Base-by-base conservation (phyloP, 1,284 basidiomycete genomes). In the Rhodotorula sp. region DNA sequence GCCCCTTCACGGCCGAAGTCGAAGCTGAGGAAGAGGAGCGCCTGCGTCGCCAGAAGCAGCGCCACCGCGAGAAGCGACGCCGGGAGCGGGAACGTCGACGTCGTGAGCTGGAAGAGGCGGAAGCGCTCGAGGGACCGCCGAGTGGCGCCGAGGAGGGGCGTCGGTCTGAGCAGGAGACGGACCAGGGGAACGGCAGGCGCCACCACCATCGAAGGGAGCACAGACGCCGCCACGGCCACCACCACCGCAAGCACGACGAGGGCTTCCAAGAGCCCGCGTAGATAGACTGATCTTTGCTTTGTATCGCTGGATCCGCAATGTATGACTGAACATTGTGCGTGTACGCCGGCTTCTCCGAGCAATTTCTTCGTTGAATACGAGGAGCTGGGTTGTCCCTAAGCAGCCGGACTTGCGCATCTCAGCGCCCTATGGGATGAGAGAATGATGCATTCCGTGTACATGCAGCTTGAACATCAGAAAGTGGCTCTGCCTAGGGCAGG, bases 1-100 rank as follows among this genome's bases (percentile, higher is more conserved):
- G 34, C 28, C 43, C 43, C 55, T 28, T 49, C 54, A 43, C 45
- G 52, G 66, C 23, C 21, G 56, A 57, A n/a, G 43, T 45, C 47
- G 67, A 69, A 12, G 60, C 34, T 0, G 67, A 68, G 10, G 62
- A 69, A 34, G 61, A 50, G 28, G 63, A 56, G 45, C 45, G 52
- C n/a, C 34, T 61, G 49, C 28, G 54, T 15, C 48, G 64, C 26
- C 47, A 69, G 43, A 28, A 28, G 38, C 38, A 43, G 14, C 38
- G 38, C 38, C 38, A 43, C 38, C 38, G 38, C 38, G 43, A 38
- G n/a, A 49, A 69, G 54, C 19, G 54, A 21, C 26, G 31, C 2
- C 21, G 60, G 50, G 58, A 48, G 52, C 45, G 50, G 55, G 21
- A 52, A 26, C 50, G 43, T 18, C 54, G 54, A 2, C 54, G 54